Conservation (phyloP, 2,329 filamentous ascomycete genomes). For the Aspergillus brasiliensis region DNA sequence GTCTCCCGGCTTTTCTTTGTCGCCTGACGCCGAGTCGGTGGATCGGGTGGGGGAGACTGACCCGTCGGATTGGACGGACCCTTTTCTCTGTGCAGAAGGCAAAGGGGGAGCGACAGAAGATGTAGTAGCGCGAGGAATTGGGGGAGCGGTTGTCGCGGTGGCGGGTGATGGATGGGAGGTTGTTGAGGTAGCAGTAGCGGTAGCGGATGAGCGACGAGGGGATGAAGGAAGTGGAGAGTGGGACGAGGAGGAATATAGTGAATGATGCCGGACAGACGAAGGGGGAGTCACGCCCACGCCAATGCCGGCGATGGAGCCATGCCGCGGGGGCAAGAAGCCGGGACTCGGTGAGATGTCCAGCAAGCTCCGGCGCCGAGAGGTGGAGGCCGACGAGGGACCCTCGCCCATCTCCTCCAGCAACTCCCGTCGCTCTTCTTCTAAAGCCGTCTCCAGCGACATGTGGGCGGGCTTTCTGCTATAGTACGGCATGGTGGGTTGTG, state of each 20-base stretch:
- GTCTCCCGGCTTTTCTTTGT: slow-evolving; percentile 25
- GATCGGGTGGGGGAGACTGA: slow-evolving; percentile 18
- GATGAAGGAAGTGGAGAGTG: slow-evolving; percentile 24
- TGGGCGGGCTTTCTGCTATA: slow-evolving; percentile 30
- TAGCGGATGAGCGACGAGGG: slow-evolving; percentile 22
- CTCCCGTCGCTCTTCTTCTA: slow-evolving; percentile 76
- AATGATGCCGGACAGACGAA: slow-evolving; percentile 28
- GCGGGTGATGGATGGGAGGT: slow-evolving; percentile 12
- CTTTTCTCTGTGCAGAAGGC: slow-evolving; percentile 10
- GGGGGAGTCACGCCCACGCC: slow-evolving; percentile 38
- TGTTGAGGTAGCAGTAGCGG: slow-evolving; percentile 9
- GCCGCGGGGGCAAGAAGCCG: slow-evolving; percentile 35
- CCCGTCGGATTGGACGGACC: slow-evolving; percentile 10
- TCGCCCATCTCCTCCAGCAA: slow-evolving; percentile 68
- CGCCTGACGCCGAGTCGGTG: slow-evolving; percentile 13
- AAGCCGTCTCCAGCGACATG: slow-evolving; percentile 75
- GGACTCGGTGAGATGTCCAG: slow-evolving; percentile 61
- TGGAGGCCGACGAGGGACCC: slow-evolving; percentile 50
- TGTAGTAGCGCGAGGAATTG: slow-evolving; percentile 9
- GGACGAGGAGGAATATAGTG: slow-evolving; percentile 37
- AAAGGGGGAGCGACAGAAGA: slow-evolving; percentile 10
- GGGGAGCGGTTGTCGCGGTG: slow-evolving; percentile 25
- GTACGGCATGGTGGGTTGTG: slow-evolving; percentile 31
- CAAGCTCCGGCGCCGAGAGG: slow-evolving; percentile 69
- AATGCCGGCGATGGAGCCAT: slow-evolving; percentile 44